These are phyloP conservation scores for Striga hermonthica DNA, from an alignment of 305 asterid genomes.

Conservation along the genomic window DNA sequence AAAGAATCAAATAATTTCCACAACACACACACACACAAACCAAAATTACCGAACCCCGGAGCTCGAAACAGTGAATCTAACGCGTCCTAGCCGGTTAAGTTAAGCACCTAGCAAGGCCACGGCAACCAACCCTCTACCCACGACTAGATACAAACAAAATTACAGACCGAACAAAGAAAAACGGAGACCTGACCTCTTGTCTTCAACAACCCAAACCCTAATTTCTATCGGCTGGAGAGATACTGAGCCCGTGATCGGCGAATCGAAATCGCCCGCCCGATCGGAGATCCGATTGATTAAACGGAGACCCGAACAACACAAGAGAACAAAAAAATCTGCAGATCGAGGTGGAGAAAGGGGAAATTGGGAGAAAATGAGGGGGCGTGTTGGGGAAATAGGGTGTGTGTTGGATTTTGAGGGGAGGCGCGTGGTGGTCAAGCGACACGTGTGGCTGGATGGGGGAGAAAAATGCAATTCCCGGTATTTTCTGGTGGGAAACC, in stretches of 20 bases:
- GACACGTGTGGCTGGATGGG: background rate
- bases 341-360: slow-evolving; percentile 31
- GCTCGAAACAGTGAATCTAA: slow-evolving; percentile 20
- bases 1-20: slow-evolving; percentile 38
- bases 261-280: slow-evolving; percentile 24
- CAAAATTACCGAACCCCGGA: slow-evolving; percentile 27
- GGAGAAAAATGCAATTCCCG: slow-evolving; percentile 26
- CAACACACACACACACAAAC: background rate
- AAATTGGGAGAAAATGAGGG: slow-evolving; percentile 17
- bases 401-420: slow-evolving; percentile 15
- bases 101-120: background rate
- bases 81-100: slow-evolving; percentile 20
- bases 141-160: slow-evolving; percentile 16
- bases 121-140: background rate
- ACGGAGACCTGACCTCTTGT: slow-evolving; percentile 35
- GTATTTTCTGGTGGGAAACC: slow-evolving; percentile 29
- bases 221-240: slow-evolving; percentile 33
- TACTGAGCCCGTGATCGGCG: slow-evolving; percentile 36
- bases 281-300: slow-evolving; percentile 23
- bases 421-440: background rate
- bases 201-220: slow-evolving; percentile 38
- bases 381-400: slow-evolving; percentile 2
- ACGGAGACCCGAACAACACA: background rate
- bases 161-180: background rate
- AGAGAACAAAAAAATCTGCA: slow-evolving; percentile 14